Base-by-base conservation (phyloP, 306 rosid species). In the Glycine latifolia region DNA sequence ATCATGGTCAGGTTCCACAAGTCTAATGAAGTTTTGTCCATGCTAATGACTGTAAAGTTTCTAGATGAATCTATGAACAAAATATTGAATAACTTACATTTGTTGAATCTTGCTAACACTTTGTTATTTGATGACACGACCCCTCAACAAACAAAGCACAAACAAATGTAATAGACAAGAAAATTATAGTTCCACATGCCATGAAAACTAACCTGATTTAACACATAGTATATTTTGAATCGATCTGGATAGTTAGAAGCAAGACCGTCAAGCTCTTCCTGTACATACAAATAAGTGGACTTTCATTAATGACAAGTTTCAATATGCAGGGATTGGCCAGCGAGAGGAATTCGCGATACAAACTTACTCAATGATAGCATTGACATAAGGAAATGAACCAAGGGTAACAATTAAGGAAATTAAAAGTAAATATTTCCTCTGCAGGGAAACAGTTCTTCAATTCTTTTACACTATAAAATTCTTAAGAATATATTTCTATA, bases 261-360 rank as follows among this genome's bases (percentile, higher is more conserved):
- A 70, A 96, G 97, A 61, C 89, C 85, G 16, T 93, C 95, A 84
- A 96, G 84, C 86, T 92, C 99, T 66, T 93, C 97, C 98, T 96
- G 95, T 88, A 87, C 46, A 71, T 12, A 41, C 70, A 39, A 47
- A 71, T 20, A 50, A 13, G 73, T 37, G 73, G 8, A 79, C 73
- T 63, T 52, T 56, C 74, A 75, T 52, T 31, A 12, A 47, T 33
- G 58, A 41, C 17, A 81, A 44, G 54, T 33, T 41, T 78, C 72
- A 79, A 73, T 20, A 56, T 73, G 66, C 62, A 72, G 26, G 46
- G 65, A 66, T 52, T 56, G 53, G 48, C 31, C 46, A 39, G 58
- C 2, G 41, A 66, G 5, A 58, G 31, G 50, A 35, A 26, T 33
- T 63, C 8, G 73, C 10, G 10, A 74, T 67, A 39, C 46, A 50